Base-by-base conservation (phyloP, 78 protist genomes). In the Monosiga brevicollis region DNA sequence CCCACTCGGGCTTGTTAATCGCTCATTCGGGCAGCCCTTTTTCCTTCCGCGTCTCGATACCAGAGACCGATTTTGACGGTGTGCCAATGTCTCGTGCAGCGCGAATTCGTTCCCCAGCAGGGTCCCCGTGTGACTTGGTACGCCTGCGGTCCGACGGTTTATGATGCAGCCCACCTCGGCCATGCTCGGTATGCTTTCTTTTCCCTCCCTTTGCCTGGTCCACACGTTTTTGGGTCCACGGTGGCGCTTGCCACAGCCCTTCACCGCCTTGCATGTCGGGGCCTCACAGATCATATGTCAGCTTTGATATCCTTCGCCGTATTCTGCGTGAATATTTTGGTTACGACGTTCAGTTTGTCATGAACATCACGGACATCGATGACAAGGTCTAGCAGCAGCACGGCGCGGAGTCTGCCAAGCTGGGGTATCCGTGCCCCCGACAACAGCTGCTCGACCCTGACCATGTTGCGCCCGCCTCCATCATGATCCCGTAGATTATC, bases 121-220 rank as follows among this genome's bases (percentile, higher is more conserved):
- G 86, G 89, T 22, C 81, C 81, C 43, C 40, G 9, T 2, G 82
- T 82, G 42, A 73, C 23, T 1, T 92, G 98, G 98, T 98, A 98
- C 88, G 90, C 83, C 34, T 98, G 99, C 90, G 99, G 99, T 0
- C 99, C 99, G n/a, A 98, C 99, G 9, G 99, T 98, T 32, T 98
- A 98, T 86, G 99, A 95, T 73, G 78, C 87, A 25, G 83, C 97
- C 0, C 99, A 98, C 88, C 78, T 98, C 86, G 99, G 99, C 1
- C 99, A 97, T 83, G 99, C 98, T 80, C 78, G 86, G 36, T 49
- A 15, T 49, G 62, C 15, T 15, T 49, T 15, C 15, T 6, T 49
- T 20, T 49, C 20, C 36, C 78, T 34, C 41, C 79, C n/a, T 83
- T 84, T 15, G 76, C 15, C 38, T 80, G n/a, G 11, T 79, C n/a